Conservation (phyloP, 208 protist species). For the Vickermania ingenoplastis region DNA sequence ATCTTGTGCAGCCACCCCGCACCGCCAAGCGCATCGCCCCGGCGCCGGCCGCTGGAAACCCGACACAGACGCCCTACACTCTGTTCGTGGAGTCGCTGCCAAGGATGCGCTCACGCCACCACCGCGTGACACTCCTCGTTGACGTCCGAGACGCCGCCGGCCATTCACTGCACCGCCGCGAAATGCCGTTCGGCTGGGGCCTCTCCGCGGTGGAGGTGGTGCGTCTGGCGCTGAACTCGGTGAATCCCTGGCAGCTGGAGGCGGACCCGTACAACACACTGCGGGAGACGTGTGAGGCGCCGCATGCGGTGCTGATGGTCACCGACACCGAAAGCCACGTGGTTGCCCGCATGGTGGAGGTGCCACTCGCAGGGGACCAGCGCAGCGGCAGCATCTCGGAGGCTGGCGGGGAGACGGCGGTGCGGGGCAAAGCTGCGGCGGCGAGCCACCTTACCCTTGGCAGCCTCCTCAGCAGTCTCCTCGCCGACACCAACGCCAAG, state of each 20-base stretch:
- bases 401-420: slow-evolving; percentile 7
- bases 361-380: slow-evolving; percentile 12
- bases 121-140: slow-evolving; percentile 8
- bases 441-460: slow-evolving; percentile 6
- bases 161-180: slow-evolving; percentile 24
- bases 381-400: neutral
- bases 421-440: neutral
- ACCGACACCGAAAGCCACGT: slow-evolving; percentile 13
- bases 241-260: slow-evolving; percentile 19
- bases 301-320: slow-evolving; percentile 33
- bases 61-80: slow-evolving; percentile 4
- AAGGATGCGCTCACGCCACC: slow-evolving; percentile 11
- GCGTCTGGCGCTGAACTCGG: slow-evolving; percentile 16
- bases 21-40: slow-evolving; percentile 3
- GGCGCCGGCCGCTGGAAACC: neutral
- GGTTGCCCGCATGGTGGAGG: slow-evolving; percentile 41
- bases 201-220: slow-evolving; percentile 19
- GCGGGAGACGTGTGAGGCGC: slow-evolving; percentile 10
- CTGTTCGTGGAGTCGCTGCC: slow-evolving; percentile 33
- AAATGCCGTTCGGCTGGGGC: neutral
- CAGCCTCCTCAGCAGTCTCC: neutral
- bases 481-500: neutral
- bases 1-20: slow-evolving; percentile 1
- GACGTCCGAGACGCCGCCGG: slow-evolving; percentile 39
- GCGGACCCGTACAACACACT: slow-evolving; percentile 34